Evolutionary conservation across 768 basidiomycete genomes (phyloP), one percentile per base, ranked within the genome.

Genomic region (Thelephora aurantiotincta): DNA sequence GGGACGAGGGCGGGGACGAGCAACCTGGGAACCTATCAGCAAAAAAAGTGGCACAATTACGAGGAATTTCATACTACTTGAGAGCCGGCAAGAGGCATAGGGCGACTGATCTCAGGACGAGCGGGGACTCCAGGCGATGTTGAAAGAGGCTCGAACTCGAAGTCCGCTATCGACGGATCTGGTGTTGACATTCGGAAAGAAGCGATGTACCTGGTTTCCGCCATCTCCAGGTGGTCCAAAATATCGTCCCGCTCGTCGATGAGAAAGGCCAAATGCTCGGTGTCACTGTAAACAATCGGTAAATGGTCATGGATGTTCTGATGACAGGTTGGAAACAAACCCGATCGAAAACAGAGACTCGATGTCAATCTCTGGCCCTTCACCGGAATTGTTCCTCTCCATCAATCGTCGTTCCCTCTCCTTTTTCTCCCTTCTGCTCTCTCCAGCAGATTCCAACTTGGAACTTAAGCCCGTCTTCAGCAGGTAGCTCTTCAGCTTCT

Each of bases 211-310:
- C 71, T 74, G 11, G 80, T 75, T 64, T 88, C 86, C 11, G 85
- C 83, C 46, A 80, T 75, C 65, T 90, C 86, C 7, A 90, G 69
- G 51, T 82, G 78, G 53, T 85, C 79, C n/a, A 90, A 62, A 18
- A 87, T 76, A 55, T 75, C 72, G 51, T 87, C 85, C 23, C 87
- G 71, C 58, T 87, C 79, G 38, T 78, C 75, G 37, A 89, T 82
- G 23, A 89, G 73, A 5, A 74, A 52, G 0, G 78, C 75, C n/a
- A 89, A 66, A 3, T 68, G 68, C 12, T 73, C 70, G 0, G 83
- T 88, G 56, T 87, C 81, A 20, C 85, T 89, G 50, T 7, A 23
- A n/a, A 47, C 50, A 13, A 46, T 35, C 33, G 20, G 16, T 33
- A 12, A 11, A 12, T 47, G 16, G n/a, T 9, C 2, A 33, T 7